Base-by-base conservation (phyloP, 805 yeast species). In the Wickerhamia fluorescens region DNA sequence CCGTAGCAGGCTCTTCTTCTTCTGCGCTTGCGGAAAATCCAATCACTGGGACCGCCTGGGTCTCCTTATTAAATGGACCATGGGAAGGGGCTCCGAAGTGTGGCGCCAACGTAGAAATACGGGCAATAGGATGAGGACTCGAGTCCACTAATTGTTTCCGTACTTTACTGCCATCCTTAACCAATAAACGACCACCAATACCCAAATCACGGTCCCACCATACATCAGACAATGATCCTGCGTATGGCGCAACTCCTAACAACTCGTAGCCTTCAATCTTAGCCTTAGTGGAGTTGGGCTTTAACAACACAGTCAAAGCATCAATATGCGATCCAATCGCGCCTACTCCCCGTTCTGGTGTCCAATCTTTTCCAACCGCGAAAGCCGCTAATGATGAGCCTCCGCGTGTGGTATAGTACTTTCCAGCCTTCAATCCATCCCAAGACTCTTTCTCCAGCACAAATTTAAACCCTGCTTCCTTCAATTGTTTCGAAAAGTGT, bases 171-270 rank as follows among this genome's bases (percentile, higher is more conserved):
- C 30, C 29, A 11, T 40, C 46, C 41, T 64, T 69, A 30, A 74
- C 71, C 29, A 82, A 59, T 14, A 85, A 69, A 35, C 85, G 66
- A 25, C 95, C 95, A 28, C 87, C 94, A 37, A 85, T 53, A 25
- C 94, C 92, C 35, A 85, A 68, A 51, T 85, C 95, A 51, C 95
- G 71, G 53, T 85, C 95, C 68, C 83, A 75, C 87, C 94, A 80
- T 23, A 73, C 54, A 17, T 65, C 60, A n/a, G 33, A 34, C 40
- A 80, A 53, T 2, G 83, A 78, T 19, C 92, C 92, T 13, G 85
- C 75, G 51, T 85, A 85, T 2, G 89, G 86, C 1, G 94, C 89
- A 22, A 82, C 85, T 5, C 94, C 95, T 17, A 85, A 60, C 27
- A 79, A 56, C 40, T 81, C 84, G 52, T 71, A 85, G 17, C 94